Conservation (phyloP, 1,284 basidiomycete genomes). For the Vanrija sp. region DNA sequence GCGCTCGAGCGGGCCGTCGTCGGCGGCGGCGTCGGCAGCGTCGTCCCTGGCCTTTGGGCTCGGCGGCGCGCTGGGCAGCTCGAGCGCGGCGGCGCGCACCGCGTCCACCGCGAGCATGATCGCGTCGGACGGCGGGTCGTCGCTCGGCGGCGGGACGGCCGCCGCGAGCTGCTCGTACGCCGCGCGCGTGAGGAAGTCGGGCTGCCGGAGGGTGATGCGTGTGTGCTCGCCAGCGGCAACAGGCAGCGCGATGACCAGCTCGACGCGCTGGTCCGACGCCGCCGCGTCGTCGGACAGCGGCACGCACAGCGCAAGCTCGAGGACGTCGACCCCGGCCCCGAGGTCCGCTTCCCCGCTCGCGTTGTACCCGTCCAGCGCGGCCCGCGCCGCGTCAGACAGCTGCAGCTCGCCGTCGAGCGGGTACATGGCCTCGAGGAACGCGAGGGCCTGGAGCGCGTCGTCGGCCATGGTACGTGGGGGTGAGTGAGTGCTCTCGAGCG, state of each 20-base stretch:
- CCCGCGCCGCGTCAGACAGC: constrained; percentile 15
- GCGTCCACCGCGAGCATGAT: constrained; percentile 29
- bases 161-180: constrained; percentile 15
- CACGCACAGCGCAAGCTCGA: constrained; percentile 9
- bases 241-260: constrained; percentile 4
- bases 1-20: constrained; percentile 25
- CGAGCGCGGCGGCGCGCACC: constrained; percentile 7
- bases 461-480: not conserved
- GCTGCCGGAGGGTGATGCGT: constrained; percentile 22
- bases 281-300: constrained; percentile 4
- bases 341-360: not conserved
- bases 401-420: constrained; percentile 34
- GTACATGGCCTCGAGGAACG: constrained; percentile 43
- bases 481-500: no score
- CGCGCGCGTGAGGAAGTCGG: constrained; percentile 20
- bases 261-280: not conserved
- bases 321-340: not conserved
- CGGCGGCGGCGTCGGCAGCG: not conserved
- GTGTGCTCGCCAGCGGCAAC: not conserved
- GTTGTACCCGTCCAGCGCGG: constrained; percentile 4
- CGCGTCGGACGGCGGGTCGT: constrained; percentile 21
- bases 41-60: not conserved
- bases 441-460: constrained; percentile 22
- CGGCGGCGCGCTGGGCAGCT: not conserved
- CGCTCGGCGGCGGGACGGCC: constrained; percentile 1